A percentile compares a stretch with the other conserved stretches of the same genome.
Evolutionary conservation across 768 basidiomycete genomes (phyloP).

Genomic region (Xerocomellus chrysenteron): DNA sequence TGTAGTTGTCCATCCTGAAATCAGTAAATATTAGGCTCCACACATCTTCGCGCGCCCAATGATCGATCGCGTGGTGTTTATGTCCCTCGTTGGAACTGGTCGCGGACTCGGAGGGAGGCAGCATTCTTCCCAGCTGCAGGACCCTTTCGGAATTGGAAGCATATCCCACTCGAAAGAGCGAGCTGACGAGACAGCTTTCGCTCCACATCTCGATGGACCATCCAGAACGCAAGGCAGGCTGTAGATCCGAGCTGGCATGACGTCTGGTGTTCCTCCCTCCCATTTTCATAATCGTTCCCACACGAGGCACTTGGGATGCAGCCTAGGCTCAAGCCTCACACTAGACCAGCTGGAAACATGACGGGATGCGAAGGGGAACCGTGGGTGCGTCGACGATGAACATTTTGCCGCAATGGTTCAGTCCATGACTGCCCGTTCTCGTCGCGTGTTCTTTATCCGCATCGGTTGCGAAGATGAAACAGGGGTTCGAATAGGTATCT

Average conservation of each 20-base stretch:
- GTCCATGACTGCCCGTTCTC: conserved; percentile 1
- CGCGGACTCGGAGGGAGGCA: background rate
- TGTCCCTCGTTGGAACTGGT: background rate
- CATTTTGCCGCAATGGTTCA: background rate
- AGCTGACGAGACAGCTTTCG: background rate
- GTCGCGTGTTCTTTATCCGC: conserved; percentile 7
- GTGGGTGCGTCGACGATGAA: background rate
- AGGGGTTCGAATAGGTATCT: conserved; percentile 6
- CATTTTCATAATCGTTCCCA: background rate
- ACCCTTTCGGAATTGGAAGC: background rate
- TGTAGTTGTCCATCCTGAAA: background rate
- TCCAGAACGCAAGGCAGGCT: background rate
- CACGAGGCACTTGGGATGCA: conserved; percentile 26
- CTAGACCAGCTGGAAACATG: background rate
- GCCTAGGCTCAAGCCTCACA: conserved; percentile 4
- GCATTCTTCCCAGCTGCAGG: conserved; percentile 5
- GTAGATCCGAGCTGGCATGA: background rate
- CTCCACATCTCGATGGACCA: background rate
- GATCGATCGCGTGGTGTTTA: background rate
- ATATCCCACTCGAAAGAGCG: background rate
- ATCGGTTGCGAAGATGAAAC: conserved; percentile 20
- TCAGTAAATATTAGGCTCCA: background rate
- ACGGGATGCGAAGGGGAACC: background rate
- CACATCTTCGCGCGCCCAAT: conserved; percentile 2
- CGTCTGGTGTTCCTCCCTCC: background rate